Base-by-base conservation (phyloP, 306 rosid genomes). In the Sindora glabra region DNA sequence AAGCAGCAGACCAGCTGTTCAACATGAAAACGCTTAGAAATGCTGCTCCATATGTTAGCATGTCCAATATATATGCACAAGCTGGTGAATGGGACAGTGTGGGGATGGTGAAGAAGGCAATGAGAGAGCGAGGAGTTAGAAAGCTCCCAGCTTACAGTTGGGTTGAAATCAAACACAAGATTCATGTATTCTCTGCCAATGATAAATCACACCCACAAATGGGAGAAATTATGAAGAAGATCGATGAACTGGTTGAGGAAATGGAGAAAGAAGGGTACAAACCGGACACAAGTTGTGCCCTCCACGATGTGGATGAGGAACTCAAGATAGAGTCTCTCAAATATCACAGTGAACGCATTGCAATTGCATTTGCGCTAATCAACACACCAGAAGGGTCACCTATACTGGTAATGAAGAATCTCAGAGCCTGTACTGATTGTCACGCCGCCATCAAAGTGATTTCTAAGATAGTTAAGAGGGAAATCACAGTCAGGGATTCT, bases 1-100 rank as follows among this genome's bases (percentile, higher is more conserved):
- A 72, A 65, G 95, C 90, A 53, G 94, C 99, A 27, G 77, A 64
- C 26, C 69, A 56, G 44, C 92, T 89, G 47, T 92, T 92, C 68
- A 84, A 71, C 22, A 86, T 81, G 95, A 58, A 68, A 37, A 75
- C 46, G 48, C 86, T 92, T 23, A 74, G 89, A 68, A 79, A 89
- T 48, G 94, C 94, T 62, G 88, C 81, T 44, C 83, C 95, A 51
- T 92, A 83, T 61, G 79, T 89, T 66, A 82, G 46, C 79, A 72
- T 92, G 88, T 78, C 98, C 17, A 92, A 86, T 72, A 86, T 92
- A 52, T 89, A 88, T 59, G 96, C 98, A 53, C 90, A 68, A 62
- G 82, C 82, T 23, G 98, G 94, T 62, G 70, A 83, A 65, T 88
- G 98, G 96, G 95, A 92, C 37, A 78, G 64, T 74, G 95, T 81